These are phyloP conservation scores for Allomyces macrogynus DNA, from an alignment of 192 early-diverging fungal genomes.

Conservation along the genomic window DNA sequence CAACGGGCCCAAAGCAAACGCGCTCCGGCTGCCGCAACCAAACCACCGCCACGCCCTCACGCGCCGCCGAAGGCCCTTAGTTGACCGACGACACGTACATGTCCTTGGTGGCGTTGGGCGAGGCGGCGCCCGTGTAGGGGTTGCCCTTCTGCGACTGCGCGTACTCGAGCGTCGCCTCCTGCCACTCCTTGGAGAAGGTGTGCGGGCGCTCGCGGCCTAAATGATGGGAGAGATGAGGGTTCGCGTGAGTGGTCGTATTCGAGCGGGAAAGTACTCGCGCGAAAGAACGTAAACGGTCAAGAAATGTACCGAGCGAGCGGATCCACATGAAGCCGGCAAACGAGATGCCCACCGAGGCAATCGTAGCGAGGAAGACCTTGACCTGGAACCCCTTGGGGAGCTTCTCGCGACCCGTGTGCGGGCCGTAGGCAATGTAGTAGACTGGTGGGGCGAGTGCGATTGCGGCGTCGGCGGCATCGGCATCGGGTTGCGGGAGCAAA, in stretches of 20 bases:
- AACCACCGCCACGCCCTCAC: not conserved
- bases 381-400: conserved; percentile 36
- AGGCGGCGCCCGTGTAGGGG: conserved; percentile 57
- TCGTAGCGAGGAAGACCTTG: conserved; percentile 46
- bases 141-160: conserved; percentile 47
- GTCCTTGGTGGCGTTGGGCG: conserved; percentile 6
- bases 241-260: not conserved
- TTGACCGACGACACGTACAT: too few species aligned
- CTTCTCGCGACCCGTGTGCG: conserved; percentile 70
- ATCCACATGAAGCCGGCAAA: conserved; percentile 1
- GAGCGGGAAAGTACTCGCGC: not conserved
- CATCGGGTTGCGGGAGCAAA: conserved; percentile 4
- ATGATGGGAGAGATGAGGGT: conserved; percentile 1
- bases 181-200: conserved; percentile 63
- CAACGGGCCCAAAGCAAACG: too few species aligned
- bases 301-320: conserved; percentile 1
- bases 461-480: not conserved
- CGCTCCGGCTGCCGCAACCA: too few species aligned
- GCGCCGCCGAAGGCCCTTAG: too few species aligned
- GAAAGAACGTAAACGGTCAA: not conserved
- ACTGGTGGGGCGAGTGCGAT: conserved; percentile 20
- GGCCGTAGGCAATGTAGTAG: conserved; percentile 89
- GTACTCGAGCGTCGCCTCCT: conserved; percentile 59
- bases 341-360: conserved; percentile 8
- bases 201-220: conserved; percentile 37